Percentiles rank a stretch among this genome's conserved stretches.
Evolutionary conservation across 2,329 filamentous ascomycete genomes (phyloP).

Genomic region (Verticillium klebahnii): DNA sequence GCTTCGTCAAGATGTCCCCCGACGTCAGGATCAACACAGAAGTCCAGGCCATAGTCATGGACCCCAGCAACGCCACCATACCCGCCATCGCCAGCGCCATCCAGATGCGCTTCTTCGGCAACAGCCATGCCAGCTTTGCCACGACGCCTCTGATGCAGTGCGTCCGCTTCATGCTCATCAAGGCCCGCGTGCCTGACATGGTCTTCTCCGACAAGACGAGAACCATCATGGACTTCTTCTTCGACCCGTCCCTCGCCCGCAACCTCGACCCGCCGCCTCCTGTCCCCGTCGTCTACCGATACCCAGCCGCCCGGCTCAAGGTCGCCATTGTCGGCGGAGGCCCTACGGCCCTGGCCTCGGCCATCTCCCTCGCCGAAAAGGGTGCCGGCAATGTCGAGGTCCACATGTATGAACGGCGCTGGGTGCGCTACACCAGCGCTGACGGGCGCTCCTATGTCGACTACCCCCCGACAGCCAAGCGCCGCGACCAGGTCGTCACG

Average conservation of each 20-base stretch:
- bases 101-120: slow-evolving; percentile 20
- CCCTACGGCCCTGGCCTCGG: slow-evolving; percentile 24
- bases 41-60: slow-evolving; percentile 20
- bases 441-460: slow-evolving; percentile 17
- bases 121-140: slow-evolving; percentile 22
- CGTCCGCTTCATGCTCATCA: slow-evolving; percentile 28
- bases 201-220: slow-evolving; percentile 16
- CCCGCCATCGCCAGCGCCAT: slow-evolving; percentile 21
- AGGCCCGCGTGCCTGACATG: slow-evolving; percentile 17
- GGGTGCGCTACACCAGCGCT: slow-evolving; percentile 16
- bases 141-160: slow-evolving; percentile 25
- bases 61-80: slow-evolving; percentile 18
- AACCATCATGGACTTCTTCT: slow-evolving; percentile 28
- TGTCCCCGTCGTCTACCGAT: slow-evolving; percentile 20
- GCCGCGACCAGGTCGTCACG: slow-evolving; percentile 30
- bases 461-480: slow-evolving; percentile 22
- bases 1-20: slow-evolving; percentile 22
- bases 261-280: slow-evolving; percentile 17
- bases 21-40: slow-evolving; percentile 16
- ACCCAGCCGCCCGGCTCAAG: slow-evolving; percentile 20
- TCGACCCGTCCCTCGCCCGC: slow-evolving; percentile 25
- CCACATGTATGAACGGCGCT: slow-evolving; percentile 29
- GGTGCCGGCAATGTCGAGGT: slow-evolving; percentile 24
- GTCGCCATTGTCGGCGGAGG: slow-evolving; percentile 27
- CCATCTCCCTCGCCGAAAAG: slow-evolving; percentile 28